Evolutionary conservation across 495 filamentous ascomycete species (phyloP), one percentile per base, ranked within the genome.

Genomic region (Sordaria brevicollis): DNA sequence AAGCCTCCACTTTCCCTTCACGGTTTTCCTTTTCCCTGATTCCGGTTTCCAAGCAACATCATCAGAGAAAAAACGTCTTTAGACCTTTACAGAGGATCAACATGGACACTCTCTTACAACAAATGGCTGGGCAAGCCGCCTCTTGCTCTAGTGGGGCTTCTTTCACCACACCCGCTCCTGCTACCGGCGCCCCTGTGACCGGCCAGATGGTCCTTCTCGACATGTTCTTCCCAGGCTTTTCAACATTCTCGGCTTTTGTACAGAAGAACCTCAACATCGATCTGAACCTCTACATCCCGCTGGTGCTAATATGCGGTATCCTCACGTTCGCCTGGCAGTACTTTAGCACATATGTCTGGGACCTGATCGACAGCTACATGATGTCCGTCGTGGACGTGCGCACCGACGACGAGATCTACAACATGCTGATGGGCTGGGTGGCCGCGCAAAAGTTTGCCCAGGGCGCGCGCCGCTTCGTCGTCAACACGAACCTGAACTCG

Each of bases 191-290:
- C 31, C 36, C 39, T 10, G 31, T 70, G 10, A 49, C 65, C 5
- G 21, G 70, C 4, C 81, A 78, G 39, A 65, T 77, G 49, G 75
- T 72, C n/a, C 80, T 93, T n/a, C 82, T 94, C 17, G 90, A 94
- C 71, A 82, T 86, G 33, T 84, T 94, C 76, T 88, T 94, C 68
- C 91, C 91, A 0, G 91, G 91, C 17, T 93, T 92, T 77, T 84
- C 87, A 1, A 76, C 90, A 71, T 80, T 92, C 67, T 88, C 89
- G 0, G 79, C 84, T 2, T 83, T 88, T 31, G 72, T 91, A 6
- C 78, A 86, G 7, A 86, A 86, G 33, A 85, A 88, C 68, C 79
- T 91, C 2, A 83, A 88, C 54, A 84, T 96, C 76, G 92, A 96
- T 74, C 80, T 93, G 13, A 88, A 87, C 65, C 67, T 88, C n/a